Evolutionary conservation across 2,329 filamentous ascomycete species (phyloP), one percentile per base, ranked within the genome.

Genomic region (Trichoderma sp.): DNA sequence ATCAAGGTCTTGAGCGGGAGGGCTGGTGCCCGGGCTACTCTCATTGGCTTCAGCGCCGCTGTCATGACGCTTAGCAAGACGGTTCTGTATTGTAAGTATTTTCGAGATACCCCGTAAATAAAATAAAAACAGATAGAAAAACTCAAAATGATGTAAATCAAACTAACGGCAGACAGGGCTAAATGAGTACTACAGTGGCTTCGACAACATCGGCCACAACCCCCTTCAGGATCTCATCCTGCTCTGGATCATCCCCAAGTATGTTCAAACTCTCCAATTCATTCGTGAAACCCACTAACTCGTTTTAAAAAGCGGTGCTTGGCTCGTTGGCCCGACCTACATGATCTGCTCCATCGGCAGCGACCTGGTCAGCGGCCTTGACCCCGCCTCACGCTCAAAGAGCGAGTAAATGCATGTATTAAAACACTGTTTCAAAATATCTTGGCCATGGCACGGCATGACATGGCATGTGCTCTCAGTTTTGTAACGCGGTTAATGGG

Each of bases 61-160:
- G 83, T 89, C 68, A 89, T 89, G 88, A 90, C 88, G 1, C 75
- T 89, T 12, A 88, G 85, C 83, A 90, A 90, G 84, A 90, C 88
- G n/a, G 78, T 85, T 12, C 78, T 90, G 3, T 90, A 90, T 77
- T 88, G 88, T 88, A 74, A 78, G 87, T 2, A 15, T 3, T 17
- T 36, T 65, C 9, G 4, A 15, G 20, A 23, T 26, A 17, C 8
- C 2, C 11, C 26, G 17, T 12, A 9, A 8, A 23, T 15, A 9
- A 20, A 61, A n/a, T n/a, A n/a, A n/a, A 12, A 26, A 43, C 39
- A 1, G 39, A 9, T 17, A 2, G 20, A 43, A 43, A 43, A 43
- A 43, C 7, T 28, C 7, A 9, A 12, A 7, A 58, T 15, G 63
- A 11, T n/a, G 30, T 23, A 58, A 50, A 50, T 15, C 57, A 30